A percentile compares a stretch with the other conserved stretches of the same genome.
phyloP scores from a whole-genome alignment of 2,329 filamentous ascomycete species.

The Dactylellina cionopaga region DNA sequence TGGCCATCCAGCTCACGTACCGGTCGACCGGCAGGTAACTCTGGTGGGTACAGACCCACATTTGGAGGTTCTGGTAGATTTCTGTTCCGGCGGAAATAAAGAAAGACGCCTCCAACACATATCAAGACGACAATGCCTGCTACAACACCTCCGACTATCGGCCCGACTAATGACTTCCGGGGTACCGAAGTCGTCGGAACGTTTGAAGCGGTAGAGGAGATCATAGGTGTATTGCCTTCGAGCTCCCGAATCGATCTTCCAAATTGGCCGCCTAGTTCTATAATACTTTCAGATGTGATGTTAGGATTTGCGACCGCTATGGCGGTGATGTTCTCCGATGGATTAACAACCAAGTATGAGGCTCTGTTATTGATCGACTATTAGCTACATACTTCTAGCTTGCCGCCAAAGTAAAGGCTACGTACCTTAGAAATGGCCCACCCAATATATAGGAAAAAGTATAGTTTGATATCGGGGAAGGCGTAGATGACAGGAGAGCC shows the following conservation, averaged over 20 bases:
- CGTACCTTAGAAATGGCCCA: constrained; percentile 27
- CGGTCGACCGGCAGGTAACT: not conserved
- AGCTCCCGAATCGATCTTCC: not conserved
- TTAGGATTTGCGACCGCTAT: constrained; percentile 21
- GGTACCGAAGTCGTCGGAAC: not conserved
- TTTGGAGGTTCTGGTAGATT: not conserved
- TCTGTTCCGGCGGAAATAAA: constrained; percentile 56
- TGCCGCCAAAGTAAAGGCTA: not conserved
- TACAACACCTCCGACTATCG: constrained; percentile 64
- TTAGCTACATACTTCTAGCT: not conserved
- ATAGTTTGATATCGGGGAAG: not conserved
- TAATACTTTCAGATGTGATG: constrained; percentile 1
- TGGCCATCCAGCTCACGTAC: not conserved
- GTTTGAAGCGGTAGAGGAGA: not conserved
- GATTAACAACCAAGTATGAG: constrained; percentile 22
- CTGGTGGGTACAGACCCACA: not conserved
- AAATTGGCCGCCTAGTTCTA: constrained; percentile 5
- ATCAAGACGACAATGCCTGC: constrained; percentile 63
- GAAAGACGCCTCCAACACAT: constrained; percentile 61
- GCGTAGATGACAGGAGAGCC: not conserved
- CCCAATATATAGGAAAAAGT: constrained; percentile 24
- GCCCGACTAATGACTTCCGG: constrained; percentile 59
- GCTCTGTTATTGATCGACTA: not conserved
- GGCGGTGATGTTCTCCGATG: constrained; percentile 19
- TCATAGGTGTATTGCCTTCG: not conserved